These are phyloP conservation scores for Wickerhamiella shivajii DNA, from an alignment of 805 yeast species.

Conservation along the genomic window DNA sequence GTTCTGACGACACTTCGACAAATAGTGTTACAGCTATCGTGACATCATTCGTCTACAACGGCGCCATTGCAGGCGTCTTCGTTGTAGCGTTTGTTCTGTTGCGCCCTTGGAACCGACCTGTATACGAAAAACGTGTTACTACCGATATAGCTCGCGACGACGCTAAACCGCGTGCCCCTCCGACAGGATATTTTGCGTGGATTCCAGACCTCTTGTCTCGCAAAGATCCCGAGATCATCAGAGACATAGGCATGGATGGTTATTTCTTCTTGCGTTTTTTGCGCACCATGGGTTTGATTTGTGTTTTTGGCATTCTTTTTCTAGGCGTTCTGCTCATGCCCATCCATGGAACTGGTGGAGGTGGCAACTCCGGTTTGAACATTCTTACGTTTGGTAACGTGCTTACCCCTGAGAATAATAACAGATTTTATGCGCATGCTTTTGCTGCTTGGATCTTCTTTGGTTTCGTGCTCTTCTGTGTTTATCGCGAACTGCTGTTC, in stretches of 20 bases:
- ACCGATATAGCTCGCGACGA: conserved; percentile 36
- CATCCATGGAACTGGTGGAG: conserved; percentile 52
- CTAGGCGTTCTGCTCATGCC: conserved; percentile 66
- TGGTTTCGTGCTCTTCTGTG: conserved; percentile 49
- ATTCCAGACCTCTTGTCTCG: conserved; percentile 44
- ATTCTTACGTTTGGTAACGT: conserved; percentile 68
- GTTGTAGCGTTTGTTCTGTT: conserved; percentile 47
- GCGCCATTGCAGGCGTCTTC: conserved; percentile 49
- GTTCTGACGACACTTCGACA: too few relatives aligned
- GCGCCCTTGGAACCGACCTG: conserved; percentile 51
- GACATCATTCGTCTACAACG: conserved; percentile 55
- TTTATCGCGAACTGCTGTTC: conserved; percentile 71
- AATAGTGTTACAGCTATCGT: conserved; percentile 38
- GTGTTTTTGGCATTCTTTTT: conserved; percentile 39
- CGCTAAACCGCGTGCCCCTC: conserved; percentile 52
- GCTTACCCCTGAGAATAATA: conserved; percentile 28
- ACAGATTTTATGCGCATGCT: conserved; percentile 76
- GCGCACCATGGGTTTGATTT: conserved; percentile 37
- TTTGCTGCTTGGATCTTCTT: conserved; percentile 68
- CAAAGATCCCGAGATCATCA: conserved; percentile 60
- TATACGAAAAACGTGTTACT: conserved; percentile 72
- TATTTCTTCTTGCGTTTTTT: conserved; percentile 77
- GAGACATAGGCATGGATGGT: conserved; percentile 89
- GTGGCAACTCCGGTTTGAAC: conserved; percentile 51
- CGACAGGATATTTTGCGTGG: conserved; percentile 61